Base-by-base conservation (phyloP, 2,329 filamentous ascomycete species). In the Anisogramma anomala region DNA sequence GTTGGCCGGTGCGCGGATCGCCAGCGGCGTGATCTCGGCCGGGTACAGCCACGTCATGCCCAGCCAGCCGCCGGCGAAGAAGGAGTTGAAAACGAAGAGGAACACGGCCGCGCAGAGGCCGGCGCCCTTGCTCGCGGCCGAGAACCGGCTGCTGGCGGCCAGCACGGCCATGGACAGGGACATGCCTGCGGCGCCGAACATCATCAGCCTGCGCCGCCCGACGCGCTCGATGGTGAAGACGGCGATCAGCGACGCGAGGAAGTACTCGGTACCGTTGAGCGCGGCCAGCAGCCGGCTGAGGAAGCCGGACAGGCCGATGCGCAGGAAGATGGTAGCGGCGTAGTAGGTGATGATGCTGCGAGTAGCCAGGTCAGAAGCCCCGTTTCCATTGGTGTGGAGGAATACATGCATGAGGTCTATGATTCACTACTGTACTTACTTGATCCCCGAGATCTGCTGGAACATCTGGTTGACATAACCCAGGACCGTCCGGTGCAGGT, bases 11-110 rank as follows among this genome's bases (percentile, higher is more conserved):
- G 74, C 74, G 1, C 68, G 58, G 43, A 68, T 70, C 7, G 61
- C 57, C 5, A 72, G 56, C 1, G 67, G 65, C 20, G 74, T 70
- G 33, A 77, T 68, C 48, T 77, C 71, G 28, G 74, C 71, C 0
- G 74, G 68, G 50, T 72, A 73, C 36, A 77, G 57, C 77, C 74
- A 82, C 1, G 68, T 64, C 62, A 71, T 69, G 6, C 67, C 68
- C 1, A 68, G 57, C 69, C 68, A 72, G 15, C 69, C 70, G 17
- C 72, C 46, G 3, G 66, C 67, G 43, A 73, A 72, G 50, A 71
- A 66, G 2, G 64, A 66, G 53, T 72, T 71, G 55, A 72, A 73
- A 15, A 72, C 54, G 44, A 72, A 72, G 3, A 72, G 53, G 39
- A 66, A 62, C 6, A 60, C 58, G 25, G 63, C 54, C 5, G 53